A percentile compares a stretch with the other conserved stretches of the same genome.
phyloP scores from a whole-genome alignment of 2,329 filamentous ascomycete genomes.

The Trematosphaeria pertusa region DNA sequence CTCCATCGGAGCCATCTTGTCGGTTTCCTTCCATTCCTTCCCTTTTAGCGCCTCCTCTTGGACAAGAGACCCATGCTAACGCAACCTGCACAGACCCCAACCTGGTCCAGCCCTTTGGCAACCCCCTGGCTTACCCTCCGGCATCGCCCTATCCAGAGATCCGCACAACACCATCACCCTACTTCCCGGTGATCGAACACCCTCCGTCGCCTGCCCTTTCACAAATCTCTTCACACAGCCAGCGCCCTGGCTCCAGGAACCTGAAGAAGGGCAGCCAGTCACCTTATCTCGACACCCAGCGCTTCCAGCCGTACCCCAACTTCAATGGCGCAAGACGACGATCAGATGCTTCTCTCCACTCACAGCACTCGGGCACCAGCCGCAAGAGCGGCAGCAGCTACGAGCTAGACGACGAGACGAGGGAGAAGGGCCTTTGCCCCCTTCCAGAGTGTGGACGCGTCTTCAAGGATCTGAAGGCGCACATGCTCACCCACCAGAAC shows the following conservation, averaged over 20 bases:
- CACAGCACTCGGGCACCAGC: slow-evolving; percentile 67
- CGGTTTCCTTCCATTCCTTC: slow-evolving; percentile 41
- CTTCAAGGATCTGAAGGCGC: slow-evolving; percentile 91
- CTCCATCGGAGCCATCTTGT: slow-evolving; percentile 48
- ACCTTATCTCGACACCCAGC: slow-evolving; percentile 67
- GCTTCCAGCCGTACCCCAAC: slow-evolving; percentile 61
- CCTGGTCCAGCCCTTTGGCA: slow-evolving; percentile 61
- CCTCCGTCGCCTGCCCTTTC: slow-evolving; percentile 71
- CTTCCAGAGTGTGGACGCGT: slow-evolving; percentile 83
- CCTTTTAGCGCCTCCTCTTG: slow-evolving; percentile 2
- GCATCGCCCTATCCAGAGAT: slow-evolving; percentile 53
- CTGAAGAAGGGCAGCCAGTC: slow-evolving; percentile 66
- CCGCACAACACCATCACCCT: slow-evolving; percentile 48
- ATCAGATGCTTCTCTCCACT: slow-evolving; percentile 75
- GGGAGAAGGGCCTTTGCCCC: slow-evolving; percentile 77
- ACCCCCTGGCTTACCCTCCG: slow-evolving; percentile 47
- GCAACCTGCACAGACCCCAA: slow-evolving; percentile 59
- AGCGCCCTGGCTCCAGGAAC: slow-evolving; percentile 48
- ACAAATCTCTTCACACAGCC: slow-evolving; percentile 57
- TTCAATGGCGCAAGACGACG: slow-evolving; percentile 63
- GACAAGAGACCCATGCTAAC: slow-evolving; percentile 19
- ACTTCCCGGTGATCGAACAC: slow-evolving; percentile 52
- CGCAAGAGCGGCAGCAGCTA: slow-evolving; percentile 53
- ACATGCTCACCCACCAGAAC: slow-evolving; percentile 92
- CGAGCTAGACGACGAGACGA: slow-evolving; percentile 53